These are phyloP conservation scores for Ceratobasidium sp. DNA, from an alignment of 1,284 basidiomycete species.

Conservation along the genomic window DNA sequence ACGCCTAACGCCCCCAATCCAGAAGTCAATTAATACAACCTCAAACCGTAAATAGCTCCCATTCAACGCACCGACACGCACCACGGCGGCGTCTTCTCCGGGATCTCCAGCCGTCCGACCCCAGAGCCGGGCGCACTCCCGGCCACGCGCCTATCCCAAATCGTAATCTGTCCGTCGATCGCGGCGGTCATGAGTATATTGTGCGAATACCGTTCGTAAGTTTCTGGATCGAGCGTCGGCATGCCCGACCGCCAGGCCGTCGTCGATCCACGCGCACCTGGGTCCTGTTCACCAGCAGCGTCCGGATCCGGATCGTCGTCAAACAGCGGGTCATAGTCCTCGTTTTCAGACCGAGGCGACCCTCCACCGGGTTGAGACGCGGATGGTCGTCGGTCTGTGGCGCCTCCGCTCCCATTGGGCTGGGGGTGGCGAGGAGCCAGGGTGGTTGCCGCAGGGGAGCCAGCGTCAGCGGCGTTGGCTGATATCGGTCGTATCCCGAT, in stretches of 20 bases:
- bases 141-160: conserved; percentile 89
- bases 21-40: conserved; percentile 27
- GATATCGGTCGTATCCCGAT: conserved; percentile 81
- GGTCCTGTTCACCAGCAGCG: conserved; percentile 58
- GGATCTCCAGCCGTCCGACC: conserved; percentile 88
- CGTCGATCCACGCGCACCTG: conserved; percentile 1
- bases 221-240: conserved; percentile 69
- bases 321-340: conserved; percentile 79
- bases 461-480: conserved; percentile 52
- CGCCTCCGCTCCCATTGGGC: not conserved
- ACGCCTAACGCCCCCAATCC: no score
- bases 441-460: conserved; percentile 31
- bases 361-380: not conserved
- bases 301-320: conserved; percentile 80
- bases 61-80: conserved; percentile 83
- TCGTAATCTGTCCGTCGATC: conserved; percentile 92
- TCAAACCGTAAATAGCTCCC: conserved; percentile 19
- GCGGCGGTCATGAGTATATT: conserved; percentile 91
- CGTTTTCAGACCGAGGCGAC: conserved; percentile 46
- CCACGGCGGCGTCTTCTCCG: conserved; percentile 95
- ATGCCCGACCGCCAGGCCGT: conserved; percentile 52
- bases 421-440: not conserved
- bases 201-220: conserved; percentile 78
- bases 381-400: not conserved
- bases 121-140: conserved; percentile 68